phyloP scores from a whole-genome alignment of 139 green algal species.

The Chlamydomonas sp. region DNA sequence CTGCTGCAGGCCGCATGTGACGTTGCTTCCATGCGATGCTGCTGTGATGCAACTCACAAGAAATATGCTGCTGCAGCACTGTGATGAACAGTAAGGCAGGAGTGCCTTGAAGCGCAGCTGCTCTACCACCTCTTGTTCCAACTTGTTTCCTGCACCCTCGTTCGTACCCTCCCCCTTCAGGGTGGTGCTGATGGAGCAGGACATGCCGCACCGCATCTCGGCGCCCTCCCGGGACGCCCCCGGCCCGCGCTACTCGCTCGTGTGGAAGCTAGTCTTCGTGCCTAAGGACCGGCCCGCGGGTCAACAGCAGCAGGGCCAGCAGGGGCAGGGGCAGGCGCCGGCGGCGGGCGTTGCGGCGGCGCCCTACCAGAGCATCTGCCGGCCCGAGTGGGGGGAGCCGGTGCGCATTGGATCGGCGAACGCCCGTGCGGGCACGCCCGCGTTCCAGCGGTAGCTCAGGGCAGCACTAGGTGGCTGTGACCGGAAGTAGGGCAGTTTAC shows the following conservation, averaged over 20 bases:
- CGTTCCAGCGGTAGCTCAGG: background rate
- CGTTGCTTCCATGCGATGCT: too few relatives aligned
- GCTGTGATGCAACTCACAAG: too few relatives aligned
- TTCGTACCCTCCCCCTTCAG: background rate
- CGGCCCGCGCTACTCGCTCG: slow-evolving; percentile 62
- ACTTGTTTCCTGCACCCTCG: background rate
- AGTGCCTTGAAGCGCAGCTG: background rate
- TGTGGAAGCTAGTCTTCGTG: slow-evolving; percentile 67
- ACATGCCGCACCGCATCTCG: slow-evolving; percentile 66
- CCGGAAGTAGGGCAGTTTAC: too few relatives aligned
- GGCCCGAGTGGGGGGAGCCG: slow-evolving; percentile 38
- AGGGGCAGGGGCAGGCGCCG: background rate
- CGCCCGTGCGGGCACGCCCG: background rate
- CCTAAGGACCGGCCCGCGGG: background rate
- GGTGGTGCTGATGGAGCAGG: slow-evolving; percentile 56
- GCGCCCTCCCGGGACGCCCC: slow-evolving; percentile 40
- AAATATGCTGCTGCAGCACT: too few relatives aligned
- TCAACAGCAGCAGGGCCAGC: background rate
- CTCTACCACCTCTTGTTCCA: too few relatives aligned
- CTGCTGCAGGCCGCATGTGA: too few relatives aligned
- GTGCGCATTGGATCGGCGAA: slow-evolving; percentile 21
- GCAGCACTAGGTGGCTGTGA: too few relatives aligned
- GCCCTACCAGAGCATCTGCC: slow-evolving; percentile 21
- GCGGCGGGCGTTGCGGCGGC: background rate
- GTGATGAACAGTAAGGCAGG: too few relatives aligned